These are phyloP conservation scores for Candida frijolesensis DNA, from an alignment of 1,139 yeast species.

Conservation along the genomic window DNA sequence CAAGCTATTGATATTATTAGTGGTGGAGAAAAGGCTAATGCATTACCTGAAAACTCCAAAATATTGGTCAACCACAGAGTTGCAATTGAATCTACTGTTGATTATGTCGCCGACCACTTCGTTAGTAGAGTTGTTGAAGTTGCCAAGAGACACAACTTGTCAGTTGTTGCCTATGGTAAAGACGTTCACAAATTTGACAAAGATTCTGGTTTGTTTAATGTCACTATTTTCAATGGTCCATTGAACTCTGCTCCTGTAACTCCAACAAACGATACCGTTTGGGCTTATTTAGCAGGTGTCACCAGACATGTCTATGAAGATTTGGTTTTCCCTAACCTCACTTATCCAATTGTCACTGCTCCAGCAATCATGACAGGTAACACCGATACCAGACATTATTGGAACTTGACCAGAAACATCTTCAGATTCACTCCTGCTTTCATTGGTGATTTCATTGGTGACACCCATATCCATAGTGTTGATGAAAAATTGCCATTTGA, in stretches of 20 bases:
- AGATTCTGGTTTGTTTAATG: slow-evolving; percentile 27
- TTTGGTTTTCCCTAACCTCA: slow-evolving; percentile 35
- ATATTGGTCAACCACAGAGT: slow-evolving; percentile 38
- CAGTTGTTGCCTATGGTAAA: slow-evolving; percentile 26
- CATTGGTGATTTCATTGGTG: slow-evolving; percentile 20
- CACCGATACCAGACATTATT: slow-evolving; percentile 81
- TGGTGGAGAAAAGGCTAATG: slow-evolving; percentile 45
- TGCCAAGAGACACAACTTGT: slow-evolving; percentile 32
- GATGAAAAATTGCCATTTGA: slow-evolving; percentile 41
- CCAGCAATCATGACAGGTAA: slow-evolving; percentile 78
- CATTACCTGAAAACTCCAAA: slow-evolving; percentile 41
- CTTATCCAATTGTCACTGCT: slow-evolving; percentile 52
- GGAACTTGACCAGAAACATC: slow-evolving; percentile 73
- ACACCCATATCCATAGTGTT: slow-evolving; percentile 38
- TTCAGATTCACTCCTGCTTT: slow-evolving; percentile 60
- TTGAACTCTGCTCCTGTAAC: slow-evolving; percentile 41
- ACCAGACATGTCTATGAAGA: slow-evolving; percentile 49
- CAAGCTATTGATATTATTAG: slow-evolving; percentile 39
- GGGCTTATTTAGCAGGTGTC: slow-evolving; percentile 44
- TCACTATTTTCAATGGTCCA: slow-evolving; percentile 17
- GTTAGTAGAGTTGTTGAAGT: slow-evolving; percentile 22
- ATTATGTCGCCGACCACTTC: slow-evolving; percentile 26
- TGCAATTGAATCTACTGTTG: slow-evolving; percentile 24
- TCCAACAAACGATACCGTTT: slow-evolving; percentile 39
- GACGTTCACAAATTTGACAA: slow-evolving; percentile 19